Conservation (phyloP, 2,329 filamentous ascomycete genomes). For the Cercospora beticola region DNA sequence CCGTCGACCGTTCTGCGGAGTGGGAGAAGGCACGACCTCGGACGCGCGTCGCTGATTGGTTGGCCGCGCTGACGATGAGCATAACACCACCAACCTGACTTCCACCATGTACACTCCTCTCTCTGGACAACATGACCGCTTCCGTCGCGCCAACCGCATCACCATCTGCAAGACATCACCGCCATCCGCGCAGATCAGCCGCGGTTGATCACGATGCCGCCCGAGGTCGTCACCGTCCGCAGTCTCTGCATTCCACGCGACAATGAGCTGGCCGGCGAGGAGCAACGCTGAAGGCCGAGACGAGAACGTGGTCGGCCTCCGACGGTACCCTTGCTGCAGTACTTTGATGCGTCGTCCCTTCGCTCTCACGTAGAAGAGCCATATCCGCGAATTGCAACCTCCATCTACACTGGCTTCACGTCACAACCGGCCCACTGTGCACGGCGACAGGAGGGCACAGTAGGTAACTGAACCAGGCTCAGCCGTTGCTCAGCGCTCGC, state of each 20-base stretch:
- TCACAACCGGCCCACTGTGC: background rate
- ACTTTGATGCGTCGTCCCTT: no score
- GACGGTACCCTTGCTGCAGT: background rate
- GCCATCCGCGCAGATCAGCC: background rate
- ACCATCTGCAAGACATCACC: background rate
- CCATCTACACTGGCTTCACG: background rate
- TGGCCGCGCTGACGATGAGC: background rate
- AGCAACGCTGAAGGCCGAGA: background rate
- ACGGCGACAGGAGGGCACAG: background rate
- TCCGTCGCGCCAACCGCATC: background rate
- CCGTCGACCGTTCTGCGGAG: conserved; percentile 4
- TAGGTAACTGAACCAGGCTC: background rate
- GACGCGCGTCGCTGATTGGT: conserved; percentile 10
- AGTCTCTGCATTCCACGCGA: no score
- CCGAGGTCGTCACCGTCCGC: background rate
- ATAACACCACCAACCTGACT: background rate
- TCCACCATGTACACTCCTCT: background rate
- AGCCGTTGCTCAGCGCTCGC: background rate
- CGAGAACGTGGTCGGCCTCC: background rate
- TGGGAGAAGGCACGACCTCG: background rate
- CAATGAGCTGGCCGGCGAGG: background rate
- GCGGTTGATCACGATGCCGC: background rate
- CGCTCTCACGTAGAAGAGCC: no score
- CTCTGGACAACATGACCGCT: background rate
- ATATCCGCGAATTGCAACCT: background rate